Base-by-base conservation (phyloP, 2,329 filamentous ascomycete species). In the Ascochyta koolunga region DNA sequence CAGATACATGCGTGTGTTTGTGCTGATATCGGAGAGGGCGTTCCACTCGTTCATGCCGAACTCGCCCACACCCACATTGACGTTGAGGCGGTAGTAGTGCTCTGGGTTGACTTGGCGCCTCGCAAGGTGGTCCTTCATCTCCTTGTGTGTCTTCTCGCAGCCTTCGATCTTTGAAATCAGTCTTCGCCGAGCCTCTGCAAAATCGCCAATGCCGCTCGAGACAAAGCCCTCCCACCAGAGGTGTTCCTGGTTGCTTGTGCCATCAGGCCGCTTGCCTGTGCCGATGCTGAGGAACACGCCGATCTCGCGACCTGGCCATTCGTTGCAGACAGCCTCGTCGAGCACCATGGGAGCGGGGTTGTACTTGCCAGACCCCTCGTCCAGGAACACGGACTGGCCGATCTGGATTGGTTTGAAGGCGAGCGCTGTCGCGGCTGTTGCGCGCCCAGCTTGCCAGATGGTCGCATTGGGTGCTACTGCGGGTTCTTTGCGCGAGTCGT, bases 31-130 rank as follows among this genome's bases (percentile, higher is more conserved):
- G 22, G 90, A 89, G n/a, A 98, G 79, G 3, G 93, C 86, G 66
- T 91, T 86, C 95, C 95, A 99, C 73, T 98, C 95, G 71, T 98
- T 99, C 92, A 99, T 98, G 45, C 90, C 93, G 72, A 97, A 98
- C 70, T 98, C 95, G 47, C 93, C 93, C 3, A 98, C 93, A 1
- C 93, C 95, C 15, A 96, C 88, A 70, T 98, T 93, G 35, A 98
- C 95, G 61, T 99, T 99, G n/a, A 98, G 80, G 7, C 95, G 89
- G 73, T 92, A 96, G 78, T 99, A 99, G 72, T 96, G 91, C 54
- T 97, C 93, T 45, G 86, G 84, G 65, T 89, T 93, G 55, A 98
- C 90, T 22, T 89, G 86, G 29, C 92, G 86, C 72, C 87, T 89
- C 6, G 84, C 78, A 19, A 98, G 80, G 62, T 93, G 86, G 41